A percentile compares a stretch with the other conserved stretches of the same genome.
Conservation (phyloP, 2,329 filamentous ascomycete species). For the Erysiphe pulchra region DNA sequence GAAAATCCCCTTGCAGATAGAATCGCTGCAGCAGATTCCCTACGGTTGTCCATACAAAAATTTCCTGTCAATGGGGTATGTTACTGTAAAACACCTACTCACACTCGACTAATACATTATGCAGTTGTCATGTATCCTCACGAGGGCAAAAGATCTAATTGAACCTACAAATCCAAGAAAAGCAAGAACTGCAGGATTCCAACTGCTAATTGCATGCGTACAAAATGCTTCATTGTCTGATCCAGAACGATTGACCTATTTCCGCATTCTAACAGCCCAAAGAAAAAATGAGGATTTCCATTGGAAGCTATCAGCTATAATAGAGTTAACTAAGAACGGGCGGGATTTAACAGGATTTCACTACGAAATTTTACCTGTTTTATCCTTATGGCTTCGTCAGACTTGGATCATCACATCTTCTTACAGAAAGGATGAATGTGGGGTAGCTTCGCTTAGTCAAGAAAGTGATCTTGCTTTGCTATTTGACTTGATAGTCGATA, state of each 20-base stretch:
- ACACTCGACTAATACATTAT: slow-evolving; percentile 1
- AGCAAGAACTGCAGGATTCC: slow-evolving; percentile 34
- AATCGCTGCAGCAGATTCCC: slow-evolving; percentile 28
- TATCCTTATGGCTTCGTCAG: slow-evolving; percentile 32
- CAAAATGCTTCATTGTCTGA: slow-evolving; percentile 36
- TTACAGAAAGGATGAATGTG: slow-evolving; percentile 25
- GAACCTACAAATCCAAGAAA: slow-evolving; percentile 25
- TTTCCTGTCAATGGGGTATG: slow-evolving; percentile 22
- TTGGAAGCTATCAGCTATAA: slow-evolving; percentile 35
- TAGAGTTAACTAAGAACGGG: slow-evolving; percentile 33
- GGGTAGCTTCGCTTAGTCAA: slow-evolving; percentile 20
- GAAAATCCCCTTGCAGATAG: slow-evolving; percentile 25
- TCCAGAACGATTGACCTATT: slow-evolving; percentile 39
- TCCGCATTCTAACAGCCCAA: slow-evolving; percentile 30
- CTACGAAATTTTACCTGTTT: slow-evolving; percentile 35
- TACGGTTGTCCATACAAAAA: slow-evolving; percentile 29
- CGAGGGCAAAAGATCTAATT: slow-evolving; percentile 38
- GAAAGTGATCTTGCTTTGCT: slow-evolving; percentile 36
- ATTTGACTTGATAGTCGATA: slow-evolving; percentile 37
- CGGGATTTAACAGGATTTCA: slow-evolving; percentile 40
- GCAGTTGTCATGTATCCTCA: slow-evolving; percentile 25
- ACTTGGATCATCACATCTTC: slow-evolving; percentile 26
- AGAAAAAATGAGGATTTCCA: slow-evolving; percentile 37
- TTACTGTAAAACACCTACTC: neutral
- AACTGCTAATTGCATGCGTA: slow-evolving; percentile 37